Conservation (phyloP, 2,329 filamentous ascomycete species). For the Exophiala sp. region DNA sequence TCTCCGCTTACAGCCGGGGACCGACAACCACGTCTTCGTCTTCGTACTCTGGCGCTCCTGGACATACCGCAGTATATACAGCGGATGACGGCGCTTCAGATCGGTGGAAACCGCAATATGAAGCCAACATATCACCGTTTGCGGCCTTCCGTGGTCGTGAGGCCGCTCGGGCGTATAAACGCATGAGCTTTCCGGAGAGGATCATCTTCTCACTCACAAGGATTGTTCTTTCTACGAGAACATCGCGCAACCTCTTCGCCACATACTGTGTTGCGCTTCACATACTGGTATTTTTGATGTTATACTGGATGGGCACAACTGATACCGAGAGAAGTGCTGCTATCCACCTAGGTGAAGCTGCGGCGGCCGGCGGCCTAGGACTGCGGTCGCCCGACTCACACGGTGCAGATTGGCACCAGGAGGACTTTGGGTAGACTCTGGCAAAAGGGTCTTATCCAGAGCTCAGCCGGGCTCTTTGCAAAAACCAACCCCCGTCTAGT, state of each 20-base stretch:
- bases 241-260: conserved; percentile 89
- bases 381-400: conserved; percentile 8
- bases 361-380: conserved; percentile 29
- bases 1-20: conserved; percentile 82
- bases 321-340: conserved; percentile 60
- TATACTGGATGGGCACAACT: conserved; percentile 73
- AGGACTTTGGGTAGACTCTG: conserved; percentile 44
- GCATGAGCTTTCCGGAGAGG: conserved; percentile 87
- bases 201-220: conserved; percentile 85
- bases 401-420: conserved; percentile 58
- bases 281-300: conserved; percentile 74
- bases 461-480: no score
- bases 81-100: conserved; percentile 66
- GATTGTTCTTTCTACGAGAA: conserved; percentile 82
- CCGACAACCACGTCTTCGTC: conserved; percentile 55
- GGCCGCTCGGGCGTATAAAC: conserved; percentile 79
- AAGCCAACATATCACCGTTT: conserved; percentile 91
- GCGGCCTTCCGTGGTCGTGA: conserved; percentile 93
- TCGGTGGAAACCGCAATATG: conserved; percentile 85
- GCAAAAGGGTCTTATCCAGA: no score
- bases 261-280: conserved; percentile 86
- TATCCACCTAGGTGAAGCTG: conserved; percentile 49
- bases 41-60: conserved; percentile 56
- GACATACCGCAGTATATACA: conserved; percentile 58
- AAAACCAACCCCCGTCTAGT: no score